A percentile compares a stretch with the other conserved stretches of the same genome.
Evolutionary conservation across 2,329 filamentous ascomycete genomes (phyloP).

Genomic region (Purpureocillium lavendulum): DNA sequence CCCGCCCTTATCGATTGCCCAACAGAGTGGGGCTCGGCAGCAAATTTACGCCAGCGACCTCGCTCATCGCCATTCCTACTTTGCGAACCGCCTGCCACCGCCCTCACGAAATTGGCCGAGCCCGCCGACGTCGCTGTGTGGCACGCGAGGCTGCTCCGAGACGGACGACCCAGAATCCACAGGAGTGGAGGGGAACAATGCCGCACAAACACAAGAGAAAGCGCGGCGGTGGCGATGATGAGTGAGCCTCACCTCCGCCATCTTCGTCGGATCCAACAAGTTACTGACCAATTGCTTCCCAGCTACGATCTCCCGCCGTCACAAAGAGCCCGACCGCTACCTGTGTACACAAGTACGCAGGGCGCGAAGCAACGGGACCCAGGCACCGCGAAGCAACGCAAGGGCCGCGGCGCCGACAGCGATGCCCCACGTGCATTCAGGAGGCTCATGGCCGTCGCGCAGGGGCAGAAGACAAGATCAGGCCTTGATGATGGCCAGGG

Average conservation of each 20-base stretch:
- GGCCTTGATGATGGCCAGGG: constrained; percentile 63
- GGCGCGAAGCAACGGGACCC: constrained; percentile 28
- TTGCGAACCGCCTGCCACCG: too few species aligned
- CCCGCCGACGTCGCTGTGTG: too few species aligned
- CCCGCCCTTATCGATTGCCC: too few species aligned
- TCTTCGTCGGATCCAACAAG: constrained; percentile 7
- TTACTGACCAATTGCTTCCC: neutral
- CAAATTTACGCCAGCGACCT: too few species aligned
- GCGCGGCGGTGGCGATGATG: constrained; percentile 44
- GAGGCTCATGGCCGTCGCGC: constrained; percentile 69
- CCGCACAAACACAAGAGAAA: constrained; percentile 78
- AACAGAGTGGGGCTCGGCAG: too few species aligned
- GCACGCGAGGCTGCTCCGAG: neutral
- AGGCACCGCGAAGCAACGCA: constrained; percentile 32
- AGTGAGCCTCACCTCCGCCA: constrained; percentile 34
- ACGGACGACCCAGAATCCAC: neutral
- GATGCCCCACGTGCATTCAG: constrained; percentile 86
- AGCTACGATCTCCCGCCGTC: constrained; percentile 43
- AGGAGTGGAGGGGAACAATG: constrained; percentile 39
- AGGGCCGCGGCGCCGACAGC: constrained; percentile 45
- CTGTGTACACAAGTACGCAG: constrained; percentile 26
- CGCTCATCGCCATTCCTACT: neutral
- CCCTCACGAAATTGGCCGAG: too few species aligned
- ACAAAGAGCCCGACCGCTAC: constrained; percentile 42
- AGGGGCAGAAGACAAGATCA: constrained; percentile 48